Evolutionary conservation across 108 stramenopile species (phyloP).

Genomic region (Fragilariopsis cylindrus): DNA sequence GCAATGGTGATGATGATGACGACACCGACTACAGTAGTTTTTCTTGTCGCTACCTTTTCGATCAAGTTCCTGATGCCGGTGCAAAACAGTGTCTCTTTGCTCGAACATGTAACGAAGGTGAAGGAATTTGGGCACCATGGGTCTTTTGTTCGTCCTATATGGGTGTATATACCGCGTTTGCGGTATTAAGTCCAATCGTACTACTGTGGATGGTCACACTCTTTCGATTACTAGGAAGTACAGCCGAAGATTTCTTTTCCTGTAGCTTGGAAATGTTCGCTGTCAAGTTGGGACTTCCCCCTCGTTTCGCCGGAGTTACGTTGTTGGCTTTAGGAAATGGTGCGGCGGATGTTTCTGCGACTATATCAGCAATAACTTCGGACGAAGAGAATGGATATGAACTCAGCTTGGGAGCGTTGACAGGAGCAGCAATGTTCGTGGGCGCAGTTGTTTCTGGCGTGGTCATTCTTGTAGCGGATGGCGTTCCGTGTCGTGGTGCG

Average conservation of each 20-base stretch:
- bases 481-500: slow-evolving; percentile 83
- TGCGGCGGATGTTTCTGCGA: slow-evolving; percentile 93
- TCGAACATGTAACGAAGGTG: slow-evolving; percentile 64
- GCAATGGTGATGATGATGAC: slow-evolving; percentile 13
- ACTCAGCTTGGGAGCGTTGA: slow-evolving; percentile 87
- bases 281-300: slow-evolving; percentile 80
- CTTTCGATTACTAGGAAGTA: slow-evolving; percentile 89
- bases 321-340: slow-evolving; percentile 97
- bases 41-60: slow-evolving; percentile 51
- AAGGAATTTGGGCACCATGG: slow-evolving; percentile 63
- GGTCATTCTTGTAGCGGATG: slow-evolving; percentile 74
- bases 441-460: slow-evolving; percentile 79
- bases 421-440: slow-evolving; percentile 95
- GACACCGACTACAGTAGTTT: slow-evolving; percentile 37
- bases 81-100: slow-evolving; percentile 73
- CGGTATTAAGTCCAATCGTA: slow-evolving; percentile 57
- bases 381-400: slow-evolving; percentile 81
- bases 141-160: slow-evolving; percentile 61
- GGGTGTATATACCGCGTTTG: slow-evolving; percentile 39
- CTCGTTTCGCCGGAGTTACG: slow-evolving; percentile 95
- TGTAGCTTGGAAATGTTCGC: slow-evolving; percentile 92
- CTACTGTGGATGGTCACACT: slow-evolving; percentile 72
- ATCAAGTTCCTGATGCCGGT: slow-evolving; percentile 33
- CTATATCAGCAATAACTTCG: slow-evolving; percentile 77
- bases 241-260: slow-evolving; percentile 95